Conservation (phyloP, 108 stramenopile species). For the Stephanodiscus triporus region DNA sequence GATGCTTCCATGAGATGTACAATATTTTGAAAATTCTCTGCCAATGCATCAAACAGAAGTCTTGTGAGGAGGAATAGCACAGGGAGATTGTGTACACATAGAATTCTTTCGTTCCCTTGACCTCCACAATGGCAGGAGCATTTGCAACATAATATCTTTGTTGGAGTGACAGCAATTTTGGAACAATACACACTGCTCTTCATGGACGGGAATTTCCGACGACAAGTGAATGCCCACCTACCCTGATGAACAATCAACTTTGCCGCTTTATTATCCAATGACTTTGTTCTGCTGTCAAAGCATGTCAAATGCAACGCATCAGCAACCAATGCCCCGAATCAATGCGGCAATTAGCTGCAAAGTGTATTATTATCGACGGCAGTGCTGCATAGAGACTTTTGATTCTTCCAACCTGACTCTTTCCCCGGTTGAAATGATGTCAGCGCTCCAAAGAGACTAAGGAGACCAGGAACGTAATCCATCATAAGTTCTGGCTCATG, state of each 20-base stretch:
- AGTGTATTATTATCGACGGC: conserved; percentile 9
- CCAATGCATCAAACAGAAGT: conserved; percentile 18
- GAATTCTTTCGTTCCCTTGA: conserved; percentile 2
- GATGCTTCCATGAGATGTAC: conserved; percentile 21
- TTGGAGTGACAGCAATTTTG: conserved; percentile 10
- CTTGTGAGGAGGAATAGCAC: conserved; percentile 3
- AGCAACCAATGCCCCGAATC: conserved; percentile 16
- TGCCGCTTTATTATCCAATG: conserved; percentile 9
- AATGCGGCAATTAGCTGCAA: conserved; percentile 17
- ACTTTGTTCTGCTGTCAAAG: conserved; percentile 19
- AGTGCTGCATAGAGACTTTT: conserved; percentile 11
- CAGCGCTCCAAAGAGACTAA: too few species aligned
- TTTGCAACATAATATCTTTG: conserved; percentile 23
- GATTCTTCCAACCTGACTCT: conserved; percentile 1
- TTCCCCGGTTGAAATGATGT: background rate
- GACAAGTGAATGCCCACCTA: conserved; percentile 12
- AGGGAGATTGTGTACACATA: conserved; percentile 12
- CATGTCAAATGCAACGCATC: conserved; percentile 11
- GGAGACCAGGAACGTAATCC: too few species aligned
- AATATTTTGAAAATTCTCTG: conserved; percentile 16
- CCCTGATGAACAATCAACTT: conserved; percentile 8
- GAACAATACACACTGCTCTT: conserved; percentile 15
- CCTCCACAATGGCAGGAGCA: conserved; percentile 35
- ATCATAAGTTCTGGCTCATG: too few species aligned
- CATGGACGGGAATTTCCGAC: conserved; percentile 18